Base-by-base conservation (phyloP, 768 basidiomycete genomes). In the Boletus rubescentipes region DNA sequence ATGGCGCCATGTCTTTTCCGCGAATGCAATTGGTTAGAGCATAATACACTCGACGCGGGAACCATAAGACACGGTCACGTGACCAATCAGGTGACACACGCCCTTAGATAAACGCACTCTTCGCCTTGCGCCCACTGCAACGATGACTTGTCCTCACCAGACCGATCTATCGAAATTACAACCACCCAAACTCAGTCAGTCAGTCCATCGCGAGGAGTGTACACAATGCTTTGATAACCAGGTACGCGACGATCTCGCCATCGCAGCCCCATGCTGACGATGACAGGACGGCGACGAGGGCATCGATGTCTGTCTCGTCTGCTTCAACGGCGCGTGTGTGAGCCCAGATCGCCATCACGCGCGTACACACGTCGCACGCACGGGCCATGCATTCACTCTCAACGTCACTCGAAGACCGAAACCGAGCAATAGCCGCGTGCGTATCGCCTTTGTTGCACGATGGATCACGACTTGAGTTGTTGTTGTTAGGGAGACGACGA, bases 221-320 rank as follows among this genome's bases (percentile, higher is more conserved):
- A 97, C 95, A 0, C 93, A 95, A 54, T 99, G 96, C 66, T 99
- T 98, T 67, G 95, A 98, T 70, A 84, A 83, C 63, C 95, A 98
- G 83, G 93, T 87, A 20, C 39, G 67, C 46, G 1, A 3, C 46
- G 53, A 59, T 57, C 51, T 23, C 11, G 9, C 36, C 32, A 53
- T 61, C 52, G 35, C 39, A 15, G 37, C 1, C n/a, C 16, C 14
- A 18, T 39, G 51, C 49, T 46, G 43, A 53, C 18, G 29, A 20
- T 32, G 39, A 21, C 61, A 94, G 89, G 93, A 94, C 66, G 72
- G 73, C 4, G 78, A 85, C 0, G 71, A 77, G 12, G 96, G 96
- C 7, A 74, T 97, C 56, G 89, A 97, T 61, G 89, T 98, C 48
- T 99, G 96, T 70, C 75, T 99, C 50, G 70, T 69, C 21, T 99